Conservation (phyloP, 2,329 filamentous ascomycete genomes). For the Fusarium protoensiforme region DNA sequence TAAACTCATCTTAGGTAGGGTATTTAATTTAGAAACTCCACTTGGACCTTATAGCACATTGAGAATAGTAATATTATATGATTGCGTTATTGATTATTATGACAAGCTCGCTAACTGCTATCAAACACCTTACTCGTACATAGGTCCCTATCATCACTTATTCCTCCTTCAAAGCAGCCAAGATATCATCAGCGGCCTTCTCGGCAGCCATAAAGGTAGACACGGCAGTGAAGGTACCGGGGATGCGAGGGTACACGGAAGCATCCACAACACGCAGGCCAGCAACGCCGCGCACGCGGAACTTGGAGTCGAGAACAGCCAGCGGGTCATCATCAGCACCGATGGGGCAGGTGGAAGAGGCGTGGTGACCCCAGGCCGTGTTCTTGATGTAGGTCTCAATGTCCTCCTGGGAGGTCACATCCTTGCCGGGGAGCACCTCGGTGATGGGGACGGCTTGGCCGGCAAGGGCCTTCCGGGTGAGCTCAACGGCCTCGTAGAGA, state of each 20-base stretch:
- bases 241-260: constrained; percentile 55
- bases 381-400: constrained; percentile 43
- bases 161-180: constrained; percentile 25
- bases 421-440: constrained; percentile 29
- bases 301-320: constrained; percentile 61
- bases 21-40: not conserved
- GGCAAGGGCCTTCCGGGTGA: constrained; percentile 57
- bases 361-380: constrained; percentile 49
- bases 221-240: constrained; percentile 47
- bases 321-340: constrained; percentile 45
- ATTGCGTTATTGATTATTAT: not conserved
- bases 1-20: not conserved
- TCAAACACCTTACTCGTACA: not conserved
- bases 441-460: constrained; percentile 36
- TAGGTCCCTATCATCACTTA: not conserved
- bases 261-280: constrained; percentile 60
- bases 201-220: constrained; percentile 48
- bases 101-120: not conserved
- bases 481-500: constrained; percentile 64
- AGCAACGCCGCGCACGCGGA: constrained; percentile 58
- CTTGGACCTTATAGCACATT: not conserved
- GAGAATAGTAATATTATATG: not conserved
- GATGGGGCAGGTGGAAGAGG: constrained; percentile 48
- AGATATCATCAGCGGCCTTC: constrained; percentile 48
- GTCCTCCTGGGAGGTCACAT: constrained; percentile 27